phyloP scores from a whole-genome alignment of 164 flowering plant species.

The Taxillus chinensis region DNA sequence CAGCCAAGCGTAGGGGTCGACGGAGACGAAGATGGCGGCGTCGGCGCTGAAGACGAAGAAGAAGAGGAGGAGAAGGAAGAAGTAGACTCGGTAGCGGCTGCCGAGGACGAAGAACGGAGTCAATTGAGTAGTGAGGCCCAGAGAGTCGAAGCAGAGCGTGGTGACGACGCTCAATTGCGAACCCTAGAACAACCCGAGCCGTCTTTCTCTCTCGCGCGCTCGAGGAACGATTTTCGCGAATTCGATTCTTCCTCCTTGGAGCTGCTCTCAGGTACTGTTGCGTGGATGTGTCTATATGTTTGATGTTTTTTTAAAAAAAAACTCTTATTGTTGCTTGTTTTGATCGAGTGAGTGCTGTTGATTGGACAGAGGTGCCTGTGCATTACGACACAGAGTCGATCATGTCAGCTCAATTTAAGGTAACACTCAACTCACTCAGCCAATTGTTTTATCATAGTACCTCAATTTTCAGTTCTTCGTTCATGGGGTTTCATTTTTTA shows the following conservation, averaged over 20 bases:
- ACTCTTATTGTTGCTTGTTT: not conserved
- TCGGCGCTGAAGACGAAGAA: conserved; percentile 3
- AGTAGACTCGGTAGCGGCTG: not conserved
- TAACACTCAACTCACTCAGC: conserved; percentile 5
- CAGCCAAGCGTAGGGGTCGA: conserved; percentile 5
- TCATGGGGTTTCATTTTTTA: no score
- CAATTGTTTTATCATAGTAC: not conserved
- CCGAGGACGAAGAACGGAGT: conserved; percentile 4
- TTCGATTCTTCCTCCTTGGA: not conserved
- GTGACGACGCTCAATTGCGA: conserved; percentile 9
- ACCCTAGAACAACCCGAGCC: conserved; percentile 6
- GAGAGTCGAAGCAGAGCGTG: not conserved
- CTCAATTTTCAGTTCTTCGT: not conserved
- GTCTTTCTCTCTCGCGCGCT: not conserved
- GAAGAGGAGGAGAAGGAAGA: conserved; percentile 1
- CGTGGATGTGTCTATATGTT: not conserved
- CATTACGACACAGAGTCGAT: conserved; percentile 9
- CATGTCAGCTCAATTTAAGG: conserved; percentile 19
- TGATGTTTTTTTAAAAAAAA: not conserved
- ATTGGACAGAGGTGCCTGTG: conserved; percentile 12
- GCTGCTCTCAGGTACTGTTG: conserved; percentile 2
- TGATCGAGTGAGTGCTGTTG: not conserved
- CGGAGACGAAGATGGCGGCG: not conserved
- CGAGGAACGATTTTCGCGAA: conserved; percentile 4
- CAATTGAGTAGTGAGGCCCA: conserved; percentile 4